Conservation (phyloP, 208 protist genomes). For the Spongospora subterranea region DNA sequence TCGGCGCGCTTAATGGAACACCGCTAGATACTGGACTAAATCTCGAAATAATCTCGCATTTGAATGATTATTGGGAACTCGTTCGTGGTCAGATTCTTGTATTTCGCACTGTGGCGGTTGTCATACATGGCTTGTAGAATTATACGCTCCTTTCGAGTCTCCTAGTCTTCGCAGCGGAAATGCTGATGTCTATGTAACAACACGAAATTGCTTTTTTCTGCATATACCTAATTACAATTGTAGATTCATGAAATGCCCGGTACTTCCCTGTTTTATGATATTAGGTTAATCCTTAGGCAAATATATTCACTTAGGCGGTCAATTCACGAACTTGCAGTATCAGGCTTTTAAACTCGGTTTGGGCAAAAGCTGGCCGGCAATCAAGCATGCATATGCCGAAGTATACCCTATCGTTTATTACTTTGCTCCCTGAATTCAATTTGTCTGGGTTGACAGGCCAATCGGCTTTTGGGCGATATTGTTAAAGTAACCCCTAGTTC, state of each 20-base stretch:
- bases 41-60: conserved; percentile 13
- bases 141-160: conserved; percentile 69
- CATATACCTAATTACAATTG: neutral
- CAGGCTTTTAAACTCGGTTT: conserved; percentile 80
- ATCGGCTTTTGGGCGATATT: conserved; percentile 77
- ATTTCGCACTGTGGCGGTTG: neutral
- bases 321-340: conserved; percentile 86
- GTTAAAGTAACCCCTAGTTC: conserved; percentile 81
- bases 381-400: conserved; percentile 73
- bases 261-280: neutral
- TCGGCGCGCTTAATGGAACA: conserved; percentile 69
- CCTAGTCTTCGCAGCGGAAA: conserved; percentile 36
- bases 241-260: conserved; percentile 79
- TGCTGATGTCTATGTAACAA: conserved; percentile 39
- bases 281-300: too few relatives aligned
- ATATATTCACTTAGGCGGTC: conserved; percentile 66
- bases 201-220: neutral
- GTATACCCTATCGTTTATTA: conserved; percentile 34
- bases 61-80: conserved; percentile 67
- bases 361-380: conserved; percentile 65
- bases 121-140: neutral
- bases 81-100: conserved; percentile 22
- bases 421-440: neutral
- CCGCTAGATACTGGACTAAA: conserved; percentile 58
- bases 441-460: conserved; percentile 67